These are phyloP conservation scores for Lichtheimia hyalospora DNA, from an alignment of 371 early-diverging fungal species.

Conservation along the genomic window DNA sequence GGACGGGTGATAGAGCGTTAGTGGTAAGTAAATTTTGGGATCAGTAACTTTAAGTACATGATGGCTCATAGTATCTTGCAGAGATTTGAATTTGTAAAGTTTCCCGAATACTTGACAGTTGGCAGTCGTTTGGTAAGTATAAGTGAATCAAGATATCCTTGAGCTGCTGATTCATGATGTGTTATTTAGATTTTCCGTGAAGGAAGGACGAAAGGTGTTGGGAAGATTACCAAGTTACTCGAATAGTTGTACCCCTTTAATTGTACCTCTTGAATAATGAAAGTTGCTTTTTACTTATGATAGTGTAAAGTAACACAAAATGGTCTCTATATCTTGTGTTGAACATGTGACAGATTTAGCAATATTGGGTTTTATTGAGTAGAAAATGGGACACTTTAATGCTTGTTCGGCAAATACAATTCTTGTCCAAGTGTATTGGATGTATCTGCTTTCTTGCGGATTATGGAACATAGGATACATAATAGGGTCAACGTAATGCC, in stretches of 20 bases:
- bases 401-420: background rate
- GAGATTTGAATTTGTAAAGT: slow-evolving; percentile 77
- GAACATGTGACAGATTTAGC: too few species aligned
- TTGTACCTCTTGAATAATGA: too few species aligned
- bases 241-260: background rate
- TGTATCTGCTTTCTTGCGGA: slow-evolving; percentile 3
- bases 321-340: too few species aligned
- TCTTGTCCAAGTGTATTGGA: background rate
- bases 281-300: too few species aligned
- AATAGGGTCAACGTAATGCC: slow-evolving; percentile 1
- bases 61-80: slow-evolving; percentile 22
- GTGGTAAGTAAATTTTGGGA: slow-evolving; percentile 49
- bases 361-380: too few species aligned
- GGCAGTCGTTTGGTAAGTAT: slow-evolving; percentile 68
- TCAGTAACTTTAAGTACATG: background rate
- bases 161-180: background rate
- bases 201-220: slow-evolving; percentile 91
- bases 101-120: slow-evolving; percentile 80
- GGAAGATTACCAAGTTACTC: slow-evolving; percentile 65
- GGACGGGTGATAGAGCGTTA: slow-evolving; percentile 87
- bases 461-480: slow-evolving; percentile 8
- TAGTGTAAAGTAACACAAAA: too few species aligned
- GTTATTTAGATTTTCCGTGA: slow-evolving; percentile 69
- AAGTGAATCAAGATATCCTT: slow-evolving; percentile 3
- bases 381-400: background rate